Percentiles rank a stretch among this genome's conserved stretches.
Evolutionary conservation across 1,284 basidiomycete genomes (phyloP).

Genomic region (Athelia sp.): DNA sequence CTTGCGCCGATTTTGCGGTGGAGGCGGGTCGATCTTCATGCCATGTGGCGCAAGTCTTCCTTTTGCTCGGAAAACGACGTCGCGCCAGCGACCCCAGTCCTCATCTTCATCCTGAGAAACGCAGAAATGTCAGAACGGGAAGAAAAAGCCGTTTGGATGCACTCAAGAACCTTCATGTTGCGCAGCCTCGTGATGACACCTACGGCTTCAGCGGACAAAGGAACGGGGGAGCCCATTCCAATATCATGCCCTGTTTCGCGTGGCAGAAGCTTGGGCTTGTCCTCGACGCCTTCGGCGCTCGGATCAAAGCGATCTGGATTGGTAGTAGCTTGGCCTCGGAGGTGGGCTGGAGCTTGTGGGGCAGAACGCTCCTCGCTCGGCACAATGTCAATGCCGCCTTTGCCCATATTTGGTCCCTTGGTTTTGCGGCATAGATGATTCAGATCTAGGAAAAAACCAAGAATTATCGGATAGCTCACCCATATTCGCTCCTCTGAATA

Average conservation of each 20-base stretch:
- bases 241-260: constrained; percentile 83
- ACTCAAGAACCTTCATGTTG: constrained; percentile 66
- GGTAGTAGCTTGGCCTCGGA: constrained; percentile 29
- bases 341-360: constrained; percentile 58
- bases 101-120: constrained; percentile 84
- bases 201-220: constrained; percentile 81
- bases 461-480: constrained; percentile 44
- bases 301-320: constrained; percentile 26
- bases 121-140: constrained; percentile 1
- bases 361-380: constrained; percentile 62
- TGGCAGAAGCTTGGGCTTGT: constrained; percentile 48
- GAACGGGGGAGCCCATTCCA: constrained; percentile 86
- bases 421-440: too few species aligned
- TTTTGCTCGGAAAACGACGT: constrained; percentile 76
- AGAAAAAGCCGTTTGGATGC: constrained; percentile 7
- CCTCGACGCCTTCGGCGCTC: neutral
- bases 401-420: constrained; percentile 74
- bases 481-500: constrained; percentile 81
- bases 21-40: constrained; percentile 43
- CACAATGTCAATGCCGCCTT: constrained; percentile 75
- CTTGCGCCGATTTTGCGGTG: constrained; percentile 52
- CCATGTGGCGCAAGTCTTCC: constrained; percentile 48
- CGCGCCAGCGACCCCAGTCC: constrained; percentile 87
- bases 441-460: too few species aligned
- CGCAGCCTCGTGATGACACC: constrained; percentile 79